Base-by-base conservation (phyloP, 2,329 filamentous ascomycete genomes). In the Parasarocladium wereldwijsianum region DNA sequence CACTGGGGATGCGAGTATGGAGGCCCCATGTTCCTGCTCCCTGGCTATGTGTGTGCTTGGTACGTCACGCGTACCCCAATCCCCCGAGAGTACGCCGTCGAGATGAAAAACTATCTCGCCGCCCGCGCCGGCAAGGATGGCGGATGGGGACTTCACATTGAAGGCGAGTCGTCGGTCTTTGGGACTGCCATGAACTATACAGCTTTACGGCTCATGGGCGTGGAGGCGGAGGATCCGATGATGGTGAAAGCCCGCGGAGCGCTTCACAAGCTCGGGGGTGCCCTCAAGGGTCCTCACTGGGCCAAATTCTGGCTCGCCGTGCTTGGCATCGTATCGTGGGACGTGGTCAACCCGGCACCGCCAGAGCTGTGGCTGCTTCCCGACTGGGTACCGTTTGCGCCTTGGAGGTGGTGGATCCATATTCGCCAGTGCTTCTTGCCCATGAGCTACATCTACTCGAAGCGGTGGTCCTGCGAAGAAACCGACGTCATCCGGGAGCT, bases 1-100 rank as follows among this genome's bases (percentile, higher is more conserved):
- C 83, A 94, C 47, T 98, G 90, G 90, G 90, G 67, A 5, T 96
- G 87, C 58, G 90, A 98, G 51, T 98, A 98, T 57, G 90, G 90
- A 32, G 90, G 90, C 1, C 90, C 90, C 4, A 87, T 94, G 82
- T 98, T 98, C 48, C 68, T 96, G 22, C 63, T 96, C 2, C 84
- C 87, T 0, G 83, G 87, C 25, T 51, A 93, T 14, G 73, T 94
- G 37, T 73, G 93, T 41, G 68, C 80, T 17, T 92, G 83, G 74
- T 86, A 93, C 50, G 79, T 79, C 31, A 96, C 86, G 37, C 75
- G 86, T 48, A 93, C 84, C 31, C 79, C 80, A 4, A 82, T 98
- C 34, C 76, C 85, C 2, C 70, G 73, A 36, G 72, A 80, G 34
- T 77, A 85, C 50, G 76, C 77, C 14, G 83, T 74, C 25, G 90